Conservation (phyloP, 331 rosid genomes). For the Quercus lobata region DNA sequence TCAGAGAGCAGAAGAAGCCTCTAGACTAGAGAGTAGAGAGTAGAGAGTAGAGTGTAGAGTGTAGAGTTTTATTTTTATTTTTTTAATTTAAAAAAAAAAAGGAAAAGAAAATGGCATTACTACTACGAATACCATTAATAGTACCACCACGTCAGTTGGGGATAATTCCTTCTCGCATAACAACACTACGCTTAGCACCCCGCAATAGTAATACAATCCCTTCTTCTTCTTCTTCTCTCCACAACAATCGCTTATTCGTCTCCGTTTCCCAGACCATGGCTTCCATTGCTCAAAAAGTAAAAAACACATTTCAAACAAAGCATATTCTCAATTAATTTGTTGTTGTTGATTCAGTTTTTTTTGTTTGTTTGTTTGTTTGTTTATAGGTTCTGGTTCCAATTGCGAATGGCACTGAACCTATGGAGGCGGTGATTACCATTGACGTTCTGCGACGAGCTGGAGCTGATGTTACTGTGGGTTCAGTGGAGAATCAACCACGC, state of each 20-base stretch:
- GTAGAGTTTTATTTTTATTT: too few species aligned
- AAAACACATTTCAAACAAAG: not conserved
- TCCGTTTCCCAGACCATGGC: slow-evolving; percentile 41
- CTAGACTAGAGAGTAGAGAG: too few species aligned
- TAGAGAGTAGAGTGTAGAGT: too few species aligned
- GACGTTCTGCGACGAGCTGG: slow-evolving; percentile 92
- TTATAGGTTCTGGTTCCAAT: slow-evolving; percentile 73
- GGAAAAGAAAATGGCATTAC: slow-evolving; percentile 20
- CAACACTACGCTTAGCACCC: too few species aligned
- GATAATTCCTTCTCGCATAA: too few species aligned
- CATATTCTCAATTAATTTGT: not conserved
- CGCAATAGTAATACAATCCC: too few species aligned
- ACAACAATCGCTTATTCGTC: slow-evolving; percentile 14
- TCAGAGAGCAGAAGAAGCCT: too few species aligned
- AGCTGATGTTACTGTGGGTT: slow-evolving; percentile 79
- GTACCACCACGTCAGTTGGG: too few species aligned
- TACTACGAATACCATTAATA: too few species aligned
- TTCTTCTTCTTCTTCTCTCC: slow-evolving; percentile 3
- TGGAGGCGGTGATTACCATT: slow-evolving; percentile 76
- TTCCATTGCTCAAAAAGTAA: slow-evolving; percentile 43
- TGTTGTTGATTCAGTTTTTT: not conserved
- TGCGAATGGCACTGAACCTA: slow-evolving; percentile 85
- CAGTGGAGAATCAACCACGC: slow-evolving; percentile 53
- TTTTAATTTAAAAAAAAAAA: too few species aligned
- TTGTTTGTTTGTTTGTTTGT: not conserved